Evolutionary conservation across 2,329 filamentous ascomycete species (phyloP), one percentile per base, ranked within the genome.

Genomic region (Anisogramma anomala): DNA sequence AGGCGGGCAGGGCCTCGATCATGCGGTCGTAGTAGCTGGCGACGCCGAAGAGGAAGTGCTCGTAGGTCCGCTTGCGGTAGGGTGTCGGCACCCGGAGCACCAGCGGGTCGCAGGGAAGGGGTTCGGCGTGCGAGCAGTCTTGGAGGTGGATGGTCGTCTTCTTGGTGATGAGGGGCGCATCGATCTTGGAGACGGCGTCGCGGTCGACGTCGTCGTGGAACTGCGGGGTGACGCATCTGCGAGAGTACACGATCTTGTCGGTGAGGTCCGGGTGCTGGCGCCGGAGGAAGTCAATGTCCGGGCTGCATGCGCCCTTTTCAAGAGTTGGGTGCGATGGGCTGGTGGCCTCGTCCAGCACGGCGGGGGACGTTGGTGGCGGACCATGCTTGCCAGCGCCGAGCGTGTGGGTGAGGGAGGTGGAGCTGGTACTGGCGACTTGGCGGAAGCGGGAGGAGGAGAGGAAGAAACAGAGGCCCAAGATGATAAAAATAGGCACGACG

Each of bases 21-120:
- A 78, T 55, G 25, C 74, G 65, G 19, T 64, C 60, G 23, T 68
- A 60, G 6, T 61, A 67, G 17, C 73, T 76, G 0, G 74, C 71
- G 4, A 78, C 65, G 41, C 72, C 74, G 46, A 79, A 78, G 42
- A 74, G 56, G 33, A 77, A 63, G 38, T 76, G 65, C 0, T 63
- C 58, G 47, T 72, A 71, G 7, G 61, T 61, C 22, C 57, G 50
- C 22, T 53, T 51, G 0, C 67, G 64, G 36, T 65, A 66, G 1
- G 66, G 61, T 0, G 50, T 49, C 0, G 71, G 65, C 0, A 77
- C 69, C 3, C 60, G 51, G 6, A 78, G 52, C 0, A 58, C 51
- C 14, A 78, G 55, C 2, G 67, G 61, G 10, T 71, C 62, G 48
- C 66, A 62, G 2, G 54, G 50, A 3, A 54, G 52, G 3, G 56